Percentiles rank a stretch among this genome's conserved stretches.
Conservation (phyloP, 2,329 filamentous ascomycete species). For the Fusarium sulawesiense region DNA sequence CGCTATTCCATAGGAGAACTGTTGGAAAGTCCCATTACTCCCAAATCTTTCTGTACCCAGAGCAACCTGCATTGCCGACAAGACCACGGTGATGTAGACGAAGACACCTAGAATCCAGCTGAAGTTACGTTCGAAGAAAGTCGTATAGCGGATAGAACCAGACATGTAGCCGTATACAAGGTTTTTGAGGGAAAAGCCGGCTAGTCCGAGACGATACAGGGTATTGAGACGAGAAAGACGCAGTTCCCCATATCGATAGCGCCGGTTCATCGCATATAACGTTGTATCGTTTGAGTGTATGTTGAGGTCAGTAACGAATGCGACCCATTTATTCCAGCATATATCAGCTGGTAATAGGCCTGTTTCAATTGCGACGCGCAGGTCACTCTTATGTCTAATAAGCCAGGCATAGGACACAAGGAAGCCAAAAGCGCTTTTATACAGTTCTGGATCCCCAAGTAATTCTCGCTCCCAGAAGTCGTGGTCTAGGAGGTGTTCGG, state of each 20-base stretch:
- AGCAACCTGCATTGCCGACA: background rate
- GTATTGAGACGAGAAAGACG: constrained; percentile 24
- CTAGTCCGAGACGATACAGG: constrained; percentile 7
- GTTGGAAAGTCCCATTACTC: background rate
- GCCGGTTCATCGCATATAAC: background rate
- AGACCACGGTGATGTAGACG: background rate
- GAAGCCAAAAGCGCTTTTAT: background rate
- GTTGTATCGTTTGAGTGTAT: background rate
- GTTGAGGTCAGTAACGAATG: constrained; percentile 2
- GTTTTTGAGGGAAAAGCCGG: background rate
- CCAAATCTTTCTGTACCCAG: background rate
- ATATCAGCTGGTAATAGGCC: background rate
- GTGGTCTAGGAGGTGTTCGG: background rate
- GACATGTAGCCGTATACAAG: background rate
- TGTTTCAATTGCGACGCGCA: background rate
- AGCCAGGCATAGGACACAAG: background rate
- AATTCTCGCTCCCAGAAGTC: background rate
- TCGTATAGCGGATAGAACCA: background rate
- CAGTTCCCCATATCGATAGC: constrained; percentile 27
- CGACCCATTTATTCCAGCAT: background rate
- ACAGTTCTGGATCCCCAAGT: background rate
- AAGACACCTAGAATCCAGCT: background rate
- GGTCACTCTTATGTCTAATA: background rate
- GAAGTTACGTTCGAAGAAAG: background rate
- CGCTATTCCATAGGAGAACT: background rate